phyloP scores from a whole-genome alignment of 345 rosid genomes.

The Durio zibethinus region DNA sequence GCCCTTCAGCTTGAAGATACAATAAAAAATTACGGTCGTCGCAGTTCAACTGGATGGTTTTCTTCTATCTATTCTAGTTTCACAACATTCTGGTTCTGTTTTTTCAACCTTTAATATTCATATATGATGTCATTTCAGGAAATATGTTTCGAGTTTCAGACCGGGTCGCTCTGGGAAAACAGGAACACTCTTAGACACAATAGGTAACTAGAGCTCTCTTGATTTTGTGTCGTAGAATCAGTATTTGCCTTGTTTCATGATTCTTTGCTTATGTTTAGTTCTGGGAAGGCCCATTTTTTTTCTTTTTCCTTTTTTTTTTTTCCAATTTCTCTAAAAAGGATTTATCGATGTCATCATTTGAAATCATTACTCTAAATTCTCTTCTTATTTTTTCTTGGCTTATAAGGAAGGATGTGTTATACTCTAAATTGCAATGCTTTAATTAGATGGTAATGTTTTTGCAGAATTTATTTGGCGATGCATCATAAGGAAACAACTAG shows the following conservation, averaged over 20 bases:
- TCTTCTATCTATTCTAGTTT: conserved; percentile 27
- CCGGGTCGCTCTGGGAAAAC: conserved; percentile 57
- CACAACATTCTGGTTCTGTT: not conserved
- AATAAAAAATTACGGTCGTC: conserved; percentile 77
- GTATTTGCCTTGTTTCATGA: conserved; percentile 12
- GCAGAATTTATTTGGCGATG: conserved; percentile 95
- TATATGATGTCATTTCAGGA: conserved; percentile 48
- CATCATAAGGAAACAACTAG: conserved; percentile 57
- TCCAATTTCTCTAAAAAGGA: not conserved
- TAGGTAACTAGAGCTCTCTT: conserved; percentile 45
- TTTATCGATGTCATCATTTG: not conserved
- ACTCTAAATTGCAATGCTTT: not conserved
- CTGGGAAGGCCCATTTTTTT: not conserved
- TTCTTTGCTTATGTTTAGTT: not conserved
- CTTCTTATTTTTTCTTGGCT: not conserved
- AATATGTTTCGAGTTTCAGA: conserved; percentile 87
- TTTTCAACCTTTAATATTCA: conserved; percentile 14
- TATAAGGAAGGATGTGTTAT: not conserved
- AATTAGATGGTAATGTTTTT: conserved; percentile 17
- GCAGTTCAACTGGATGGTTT: conserved; percentile 91
- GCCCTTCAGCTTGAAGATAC: conserved; percentile 95
- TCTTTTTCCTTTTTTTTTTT: not conserved
- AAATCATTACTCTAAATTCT: not conserved
- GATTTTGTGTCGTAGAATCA: conserved; percentile 1
- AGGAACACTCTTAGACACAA: conserved; percentile 63